Base-by-base conservation (phyloP, 2,329 filamentous ascomycete genomes). In the Teratosphaeria zuluensis region DNA sequence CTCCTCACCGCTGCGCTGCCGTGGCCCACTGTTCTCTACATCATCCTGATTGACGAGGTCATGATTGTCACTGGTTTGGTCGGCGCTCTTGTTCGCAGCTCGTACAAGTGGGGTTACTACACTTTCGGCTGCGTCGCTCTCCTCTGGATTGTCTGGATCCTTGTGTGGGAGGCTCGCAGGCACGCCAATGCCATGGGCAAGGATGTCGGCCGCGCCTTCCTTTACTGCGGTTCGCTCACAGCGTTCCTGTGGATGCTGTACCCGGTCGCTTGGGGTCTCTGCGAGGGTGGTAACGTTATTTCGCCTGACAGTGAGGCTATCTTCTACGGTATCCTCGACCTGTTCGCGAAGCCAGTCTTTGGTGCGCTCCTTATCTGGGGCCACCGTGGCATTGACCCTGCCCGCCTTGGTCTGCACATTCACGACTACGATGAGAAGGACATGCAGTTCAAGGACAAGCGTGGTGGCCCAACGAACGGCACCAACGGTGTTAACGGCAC, bases 41-140 rank as follows among this genome's bases (percentile, higher is more conserved):
- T 83, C 1, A 75, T 88, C 7, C 74, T 88, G 4, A 77, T 86
- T 2, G 84, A 87, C 62, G 76, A 81, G 66, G 76, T 88, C 65
- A 87, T 88, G 84, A 80, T 89, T 54, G 74, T 87, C n/a, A 82
- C 81, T 24, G 84, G 84, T 28, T 78, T 88, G 5, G 78, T 88
- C 19, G 86, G 86, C 31, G 84, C 86, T 2, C 78, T 88, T 1
- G 83, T 86, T 3, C 69, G 72, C 16, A 82, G 80, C 8, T 74
- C 73, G 2, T 89, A 88, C 76, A 89, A 88, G 69, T 88, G 83
- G 83, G 84, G 84, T 1, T 89, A 85, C 72, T 87, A 80, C 69
- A 73, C 74, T 9, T 85, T 87, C 58, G 81, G 80, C 58, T 76
- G 60, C 74, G 76, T 62, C 59, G 72, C 63, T 65, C 76, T 58